Conservation (phyloP, 2,329 filamentous ascomycete species). For the Venturiaceae sp. region DNA sequence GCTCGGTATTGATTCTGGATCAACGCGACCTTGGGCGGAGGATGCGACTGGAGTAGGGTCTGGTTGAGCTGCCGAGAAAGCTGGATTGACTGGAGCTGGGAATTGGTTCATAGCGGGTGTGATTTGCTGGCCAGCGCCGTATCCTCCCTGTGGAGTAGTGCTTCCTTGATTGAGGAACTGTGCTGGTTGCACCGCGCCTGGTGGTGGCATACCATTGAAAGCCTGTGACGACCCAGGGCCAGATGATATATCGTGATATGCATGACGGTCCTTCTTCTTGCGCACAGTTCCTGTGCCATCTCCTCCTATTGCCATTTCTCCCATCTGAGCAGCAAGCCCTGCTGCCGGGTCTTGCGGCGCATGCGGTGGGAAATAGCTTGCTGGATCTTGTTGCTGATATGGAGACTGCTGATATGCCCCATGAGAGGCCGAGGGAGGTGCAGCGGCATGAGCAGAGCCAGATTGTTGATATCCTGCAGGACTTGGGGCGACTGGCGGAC, state of each 20-base stretch:
- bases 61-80: constrained; percentile 34
- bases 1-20: constrained; percentile 87
- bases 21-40: constrained; percentile 64
- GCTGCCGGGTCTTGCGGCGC: constrained; percentile 24
- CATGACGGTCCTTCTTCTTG: constrained; percentile 91
- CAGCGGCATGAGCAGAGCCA: constrained; percentile 17
- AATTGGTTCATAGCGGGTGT: constrained; percentile 49
- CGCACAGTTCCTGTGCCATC: constrained; percentile 37
- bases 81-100: constrained; percentile 45
- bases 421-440: constrained; percentile 13
- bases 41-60: constrained; percentile 22
- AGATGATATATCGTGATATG: constrained; percentile 77
- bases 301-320: constrained; percentile 57
- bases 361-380: constrained; percentile 29
- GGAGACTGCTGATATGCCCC: constrained; percentile 14
- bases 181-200: constrained; percentile 33
- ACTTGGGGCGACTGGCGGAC: constrained; percentile 32
- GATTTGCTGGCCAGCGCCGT: constrained; percentile 27
- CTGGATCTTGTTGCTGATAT: constrained; percentile 16
- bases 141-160: constrained; percentile 26
- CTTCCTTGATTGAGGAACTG: constrained; percentile 44
- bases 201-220: constrained; percentile 58
- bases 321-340: constrained; percentile 63
- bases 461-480: constrained; percentile 34
- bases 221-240: constrained; percentile 56